Evolutionary conservation across 116 monocot genomes (phyloP), one percentile per base, ranked within the genome.

Genomic region (Iris pallida): DNA sequence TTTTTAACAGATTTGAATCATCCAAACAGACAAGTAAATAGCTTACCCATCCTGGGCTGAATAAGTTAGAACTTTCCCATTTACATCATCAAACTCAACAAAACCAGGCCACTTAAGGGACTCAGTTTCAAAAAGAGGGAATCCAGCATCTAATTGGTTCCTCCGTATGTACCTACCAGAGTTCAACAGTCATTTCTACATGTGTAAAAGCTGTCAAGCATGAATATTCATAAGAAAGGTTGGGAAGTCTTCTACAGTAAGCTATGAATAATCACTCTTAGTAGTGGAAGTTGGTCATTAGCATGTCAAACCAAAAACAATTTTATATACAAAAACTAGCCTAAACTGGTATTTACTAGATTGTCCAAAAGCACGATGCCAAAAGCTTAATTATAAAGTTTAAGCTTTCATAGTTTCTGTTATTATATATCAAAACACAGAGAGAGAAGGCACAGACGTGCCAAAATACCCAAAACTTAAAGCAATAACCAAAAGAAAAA

Each of bases 71-170:
- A 93, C 82, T 80, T 93, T 93, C 19, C 86, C 89, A 78, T 93
- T 89, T 40, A 89, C 89, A 80, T 89, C 93, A 73, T 86, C 89
- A 78, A 93, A 89, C 62, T 93, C 93, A 40, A 93, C 89, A 82
- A 93, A 93, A 62, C 93, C 89, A 57, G 93, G 89, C 82, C 86
- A 93, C 51, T 89, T 93, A 0, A 89, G 76, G 17, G 86, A 93
- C 53, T 93, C 93, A 0, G 93, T 82, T 66, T 89, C 86, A 78
- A 93, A 93, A 58, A 93, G 82, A 16, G 93, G 72, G 82, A 64
- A 86, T 9, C 86, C 89, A 80, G 89, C 89, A 74, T 89, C 86
- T 61, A 83, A 73, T 68, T 84, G 83, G 20, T 84, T 81, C 61
- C 86, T 82, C 75, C 86, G 73, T 19, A 93, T 93, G 57, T 86